phyloP scores from a whole-genome alignment of 345 rosid genomes.

The Viola odorata region DNA sequence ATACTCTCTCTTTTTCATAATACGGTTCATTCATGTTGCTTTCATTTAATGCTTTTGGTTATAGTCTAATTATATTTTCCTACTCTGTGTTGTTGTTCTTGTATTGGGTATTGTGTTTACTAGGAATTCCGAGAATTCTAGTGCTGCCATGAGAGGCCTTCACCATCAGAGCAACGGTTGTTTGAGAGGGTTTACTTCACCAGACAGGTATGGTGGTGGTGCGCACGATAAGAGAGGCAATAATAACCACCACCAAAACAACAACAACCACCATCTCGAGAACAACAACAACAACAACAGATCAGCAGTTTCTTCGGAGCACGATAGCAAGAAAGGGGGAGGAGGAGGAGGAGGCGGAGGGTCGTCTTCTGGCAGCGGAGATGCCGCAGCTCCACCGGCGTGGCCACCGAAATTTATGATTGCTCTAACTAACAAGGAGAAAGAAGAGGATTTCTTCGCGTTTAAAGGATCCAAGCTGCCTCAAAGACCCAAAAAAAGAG shows the following conservation, averaged over 20 bases:
- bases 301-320: constrained; percentile 49
- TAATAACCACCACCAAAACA: constrained; percentile 12
- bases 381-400: constrained; percentile 28
- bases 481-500: constrained; percentile 70
- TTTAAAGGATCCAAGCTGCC: constrained; percentile 72
- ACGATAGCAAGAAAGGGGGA: constrained; percentile 60
- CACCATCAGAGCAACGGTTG: constrained; percentile 41
- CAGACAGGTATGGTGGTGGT: constrained; percentile 31
- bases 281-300: constrained; percentile 25
- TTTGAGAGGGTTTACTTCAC: constrained; percentile 38
- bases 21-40: not conserved
- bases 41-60: not conserved
- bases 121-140: constrained; percentile 56
- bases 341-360: constrained; percentile 51
- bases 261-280: constrained; percentile 10
- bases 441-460: constrained; percentile 69
- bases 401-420: constrained; percentile 80
- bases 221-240: constrained; percentile 44
- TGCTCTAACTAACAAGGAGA: constrained; percentile 71
- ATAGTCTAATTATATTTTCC: not conserved
- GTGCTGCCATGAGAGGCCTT: constrained; percentile 50
- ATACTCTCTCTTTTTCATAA: not conserved
- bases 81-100: not conserved
- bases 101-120: not conserved
- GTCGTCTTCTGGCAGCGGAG: constrained; percentile 63